A percentile compares a stretch with the other conserved stretches of the same genome.
These are phyloP conservation scores for Solanum dulcamara DNA, from an alignment of 257 asterid species.

Conservation along the genomic window DNA sequence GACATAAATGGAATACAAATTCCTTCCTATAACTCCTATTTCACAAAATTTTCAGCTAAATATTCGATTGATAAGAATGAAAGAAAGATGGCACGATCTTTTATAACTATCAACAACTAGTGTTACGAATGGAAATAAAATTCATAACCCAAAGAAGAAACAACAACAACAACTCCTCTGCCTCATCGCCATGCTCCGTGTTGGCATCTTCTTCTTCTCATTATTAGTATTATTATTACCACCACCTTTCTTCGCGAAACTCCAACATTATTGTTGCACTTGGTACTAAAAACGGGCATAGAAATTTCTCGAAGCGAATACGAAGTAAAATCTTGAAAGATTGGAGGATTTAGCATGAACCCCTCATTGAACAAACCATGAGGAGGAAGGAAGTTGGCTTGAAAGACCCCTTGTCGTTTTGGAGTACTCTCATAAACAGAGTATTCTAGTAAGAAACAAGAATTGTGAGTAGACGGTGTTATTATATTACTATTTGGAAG, in stretches of 20 bases:
- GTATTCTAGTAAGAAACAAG: background rate
- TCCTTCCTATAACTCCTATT: no score
- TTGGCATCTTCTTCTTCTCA: constrained; percentile 31
- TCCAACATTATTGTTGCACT: background rate
- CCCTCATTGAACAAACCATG: constrained; percentile 7
- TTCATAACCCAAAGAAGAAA: no score
- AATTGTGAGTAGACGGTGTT: background rate
- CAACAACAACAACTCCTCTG: no score
- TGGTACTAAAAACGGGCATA: background rate
- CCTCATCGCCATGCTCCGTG: constrained; percentile 77
- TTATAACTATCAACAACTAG: no score
- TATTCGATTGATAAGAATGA: no score
- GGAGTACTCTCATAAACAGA: background rate
- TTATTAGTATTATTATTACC: no score
- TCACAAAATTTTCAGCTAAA: no score
- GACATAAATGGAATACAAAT: no score
- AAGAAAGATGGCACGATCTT: no score
- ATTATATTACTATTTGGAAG: background rate
- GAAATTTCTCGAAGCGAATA: background rate
- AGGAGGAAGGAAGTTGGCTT: background rate
- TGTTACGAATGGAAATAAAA: no score
- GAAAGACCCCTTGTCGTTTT: constrained; percentile 5
- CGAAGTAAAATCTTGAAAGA: constrained; percentile 9
- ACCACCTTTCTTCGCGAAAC: background rate
- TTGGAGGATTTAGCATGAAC: constrained; percentile 17